phyloP scores from a whole-genome alignment of 2,329 filamentous ascomycete genomes.

The Trichoderma atroviride region DNA sequence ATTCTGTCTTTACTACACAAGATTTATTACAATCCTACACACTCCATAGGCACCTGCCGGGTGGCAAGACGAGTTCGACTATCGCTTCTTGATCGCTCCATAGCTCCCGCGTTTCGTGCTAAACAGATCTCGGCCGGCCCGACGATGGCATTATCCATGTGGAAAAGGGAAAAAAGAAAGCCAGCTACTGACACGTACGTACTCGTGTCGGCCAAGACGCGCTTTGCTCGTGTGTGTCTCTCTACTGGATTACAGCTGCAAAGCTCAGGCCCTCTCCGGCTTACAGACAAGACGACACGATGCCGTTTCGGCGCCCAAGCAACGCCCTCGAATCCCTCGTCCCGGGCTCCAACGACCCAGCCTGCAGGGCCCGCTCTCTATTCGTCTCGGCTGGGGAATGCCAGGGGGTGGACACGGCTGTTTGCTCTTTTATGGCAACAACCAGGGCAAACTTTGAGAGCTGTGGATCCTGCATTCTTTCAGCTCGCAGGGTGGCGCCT shows the following conservation, averaged over 20 bases:
- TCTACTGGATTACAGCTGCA: neutral
- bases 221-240: neutral
- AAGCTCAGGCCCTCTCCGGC: neutral
- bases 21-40: neutral
- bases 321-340: neutral
- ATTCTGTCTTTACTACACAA: neutral
- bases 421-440: neutral
- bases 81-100: neutral
- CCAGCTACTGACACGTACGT: neutral
- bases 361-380: constrained; percentile 3
- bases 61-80: neutral
- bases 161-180: neutral
- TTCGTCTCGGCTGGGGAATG: constrained; percentile 4
- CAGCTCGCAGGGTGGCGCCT: constrained; percentile 18
- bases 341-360: constrained; percentile 12
- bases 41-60: neutral
- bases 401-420: constrained; percentile 10
- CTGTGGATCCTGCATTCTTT: constrained; percentile 20
- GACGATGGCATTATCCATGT: neutral
- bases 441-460: constrained; percentile 10
- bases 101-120: neutral
- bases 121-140: constrained; percentile 9
- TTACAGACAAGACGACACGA: neutral
- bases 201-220: neutral
- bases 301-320: neutral